Conservation (phyloP, 2,329 filamentous ascomycete species). For the Talaromyces piceae region DNA sequence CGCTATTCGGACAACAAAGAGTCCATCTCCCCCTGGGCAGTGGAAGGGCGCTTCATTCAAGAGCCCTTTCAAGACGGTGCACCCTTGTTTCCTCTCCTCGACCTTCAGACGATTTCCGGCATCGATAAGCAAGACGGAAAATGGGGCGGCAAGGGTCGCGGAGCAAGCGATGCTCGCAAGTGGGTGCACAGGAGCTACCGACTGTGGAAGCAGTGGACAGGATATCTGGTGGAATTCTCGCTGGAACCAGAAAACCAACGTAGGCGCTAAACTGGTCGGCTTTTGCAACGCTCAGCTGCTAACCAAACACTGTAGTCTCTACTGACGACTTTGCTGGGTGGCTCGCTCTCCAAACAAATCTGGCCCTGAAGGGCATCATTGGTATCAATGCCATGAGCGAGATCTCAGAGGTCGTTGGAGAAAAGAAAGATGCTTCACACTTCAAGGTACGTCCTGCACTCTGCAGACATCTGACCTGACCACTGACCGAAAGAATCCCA, state of each 20-base stretch:
- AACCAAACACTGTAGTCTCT: constrained; percentile 44
- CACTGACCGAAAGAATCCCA: constrained; percentile 1
- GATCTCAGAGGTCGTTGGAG: constrained; percentile 56
- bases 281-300: too few species aligned
- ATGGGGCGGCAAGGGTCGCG: constrained; percentile 51
- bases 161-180: constrained; percentile 50
- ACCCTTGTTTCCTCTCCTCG: constrained; percentile 42
- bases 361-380: constrained; percentile 77
- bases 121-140: constrained; percentile 54
- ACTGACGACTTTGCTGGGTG: constrained; percentile 81
- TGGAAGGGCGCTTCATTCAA: constrained; percentile 24
- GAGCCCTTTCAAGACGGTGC: constrained; percentile 18
- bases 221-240: constrained; percentile 67
- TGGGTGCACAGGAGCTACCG: constrained; percentile 64
- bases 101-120: constrained; percentile 43
- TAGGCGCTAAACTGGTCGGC: constrained; percentile 24
- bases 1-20: constrained; percentile 52
- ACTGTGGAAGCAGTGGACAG: constrained; percentile 70
- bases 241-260: constrained; percentile 67
- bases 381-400: constrained; percentile 72
- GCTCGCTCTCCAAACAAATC: constrained; percentile 69
- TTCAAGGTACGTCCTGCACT: constrained; percentile 8
- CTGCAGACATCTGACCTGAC: too few species aligned
- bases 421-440: constrained; percentile 43
- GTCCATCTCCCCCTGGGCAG: constrained; percentile 53